phyloP scores from a whole-genome alignment of 495 filamentous ascomycete species.

The Physcia stellaris region DNA sequence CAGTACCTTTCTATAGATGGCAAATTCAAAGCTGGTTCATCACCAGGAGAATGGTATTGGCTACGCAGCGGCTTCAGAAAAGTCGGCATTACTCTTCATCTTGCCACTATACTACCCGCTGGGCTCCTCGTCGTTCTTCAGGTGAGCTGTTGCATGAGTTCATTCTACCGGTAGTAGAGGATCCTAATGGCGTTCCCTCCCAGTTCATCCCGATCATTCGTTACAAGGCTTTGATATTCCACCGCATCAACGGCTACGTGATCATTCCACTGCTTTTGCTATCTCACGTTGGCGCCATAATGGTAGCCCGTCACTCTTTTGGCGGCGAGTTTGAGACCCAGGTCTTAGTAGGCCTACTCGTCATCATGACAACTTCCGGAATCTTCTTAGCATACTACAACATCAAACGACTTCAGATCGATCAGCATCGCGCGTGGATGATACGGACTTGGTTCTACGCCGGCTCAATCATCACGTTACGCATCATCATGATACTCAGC shows the following conservation, averaged over 20 bases:
- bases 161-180: no score
- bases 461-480: constrained; percentile 33
- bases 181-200: no score
- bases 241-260: constrained; percentile 41
- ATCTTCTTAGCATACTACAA: constrained; percentile 30
- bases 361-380: constrained; percentile 21
- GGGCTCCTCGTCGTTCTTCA: no score
- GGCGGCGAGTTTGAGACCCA: constrained; percentile 32
- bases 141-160: no score
- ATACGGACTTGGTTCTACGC: constrained; percentile 33
- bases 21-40: no score
- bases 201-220: no score
- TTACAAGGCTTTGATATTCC: no score
- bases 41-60: no score
- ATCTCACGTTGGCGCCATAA: constrained; percentile 25
- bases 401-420: constrained; percentile 38
- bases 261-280: constrained; percentile 26
- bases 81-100: no score
- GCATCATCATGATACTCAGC: constrained; percentile 25
- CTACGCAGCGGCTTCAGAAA: no score
- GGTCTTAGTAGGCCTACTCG: constrained; percentile 20
- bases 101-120: no score
- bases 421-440: constrained; percentile 45
- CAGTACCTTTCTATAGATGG: no score
- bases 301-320: constrained; percentile 29